Percentiles rank a stretch among this genome's conserved stretches.
Conservation (phyloP, 208 protist species). For the Leishmania arabica region DNA sequence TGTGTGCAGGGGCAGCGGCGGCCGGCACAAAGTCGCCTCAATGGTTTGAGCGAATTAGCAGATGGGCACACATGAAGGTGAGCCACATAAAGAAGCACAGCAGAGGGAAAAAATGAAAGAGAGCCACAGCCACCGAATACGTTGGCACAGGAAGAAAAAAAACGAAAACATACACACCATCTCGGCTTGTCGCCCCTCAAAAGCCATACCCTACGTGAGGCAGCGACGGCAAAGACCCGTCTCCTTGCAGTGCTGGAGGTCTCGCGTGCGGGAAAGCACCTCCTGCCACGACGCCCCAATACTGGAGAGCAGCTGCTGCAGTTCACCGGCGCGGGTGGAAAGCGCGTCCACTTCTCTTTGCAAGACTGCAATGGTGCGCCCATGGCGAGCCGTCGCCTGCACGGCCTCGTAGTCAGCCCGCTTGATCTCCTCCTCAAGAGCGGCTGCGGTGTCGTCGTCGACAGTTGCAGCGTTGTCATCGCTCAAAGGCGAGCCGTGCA, state of each 20-base stretch:
- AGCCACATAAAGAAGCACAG: not conserved
- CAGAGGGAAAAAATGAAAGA: not conserved
- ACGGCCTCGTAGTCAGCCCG: conserved; percentile 37
- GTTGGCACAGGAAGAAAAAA: not conserved
- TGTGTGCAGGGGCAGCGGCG: not conserved
- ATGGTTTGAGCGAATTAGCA: not conserved
- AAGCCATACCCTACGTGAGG: not conserved
- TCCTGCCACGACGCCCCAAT: conserved; percentile 18
- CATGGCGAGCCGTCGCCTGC: conserved; percentile 26
- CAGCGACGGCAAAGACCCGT: conserved; percentile 14
- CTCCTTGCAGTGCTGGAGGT: conserved; percentile 26
- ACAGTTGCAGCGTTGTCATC: not conserved
- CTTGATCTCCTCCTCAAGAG: conserved; percentile 34
- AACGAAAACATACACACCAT: not conserved
- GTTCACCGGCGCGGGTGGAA: conserved; percentile 28
- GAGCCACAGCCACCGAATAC: not conserved
- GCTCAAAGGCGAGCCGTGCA: not conserved
- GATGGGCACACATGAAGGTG: not conserved
- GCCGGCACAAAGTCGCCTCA: not conserved
- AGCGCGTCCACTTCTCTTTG: conserved; percentile 69
- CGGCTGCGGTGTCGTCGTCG: not conserved
- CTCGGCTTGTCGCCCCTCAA: not conserved
- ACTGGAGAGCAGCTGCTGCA: conserved; percentile 25
- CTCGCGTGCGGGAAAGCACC: not conserved
- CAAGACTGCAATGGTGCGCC: conserved; percentile 21